These are phyloP conservation scores for Senna siamea DNA, from an alignment of 306 rosid species.

Conservation along the genomic window DNA sequence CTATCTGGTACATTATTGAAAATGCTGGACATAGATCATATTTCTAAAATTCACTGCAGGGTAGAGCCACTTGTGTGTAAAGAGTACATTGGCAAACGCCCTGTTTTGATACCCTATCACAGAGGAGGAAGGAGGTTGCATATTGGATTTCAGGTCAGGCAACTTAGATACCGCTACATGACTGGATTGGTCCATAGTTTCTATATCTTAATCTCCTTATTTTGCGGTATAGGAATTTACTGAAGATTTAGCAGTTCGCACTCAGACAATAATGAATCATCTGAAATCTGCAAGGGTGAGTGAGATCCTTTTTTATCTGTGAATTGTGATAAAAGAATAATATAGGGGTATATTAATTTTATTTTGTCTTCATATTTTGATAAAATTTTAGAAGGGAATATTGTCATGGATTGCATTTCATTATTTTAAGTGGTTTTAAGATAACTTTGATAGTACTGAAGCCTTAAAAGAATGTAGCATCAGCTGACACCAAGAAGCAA, in stretches of 20 bases:
- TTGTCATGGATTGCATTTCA: not conserved
- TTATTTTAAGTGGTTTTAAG: not conserved
- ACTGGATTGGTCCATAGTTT: conserved; percentile 25
- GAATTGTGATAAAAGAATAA: not conserved
- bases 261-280: conserved; percentile 68
- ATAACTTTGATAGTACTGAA: not conserved
- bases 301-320: conserved; percentile 44
- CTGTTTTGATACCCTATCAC: conserved; percentile 91
- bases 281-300: conserved; percentile 79
- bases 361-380: not conserved
- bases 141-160: conserved; percentile 84
- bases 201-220: conserved; percentile 26
- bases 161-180: conserved; percentile 26
- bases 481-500: not conserved
- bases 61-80: conserved; percentile 96
- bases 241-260: conserved; percentile 80
- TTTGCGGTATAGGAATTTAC: conserved; percentile 73
- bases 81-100: conserved; percentile 71
- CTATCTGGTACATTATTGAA: conserved; percentile 3
- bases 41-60: conserved; percentile 52
- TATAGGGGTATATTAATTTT: not conserved
- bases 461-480: not conserved
- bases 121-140: conserved; percentile 96
- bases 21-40: conserved; percentile 12
- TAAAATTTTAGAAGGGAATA: not conserved